Conservation (phyloP, 1,284 basidiomycete genomes). For the Ganoderma sinense region DNA sequence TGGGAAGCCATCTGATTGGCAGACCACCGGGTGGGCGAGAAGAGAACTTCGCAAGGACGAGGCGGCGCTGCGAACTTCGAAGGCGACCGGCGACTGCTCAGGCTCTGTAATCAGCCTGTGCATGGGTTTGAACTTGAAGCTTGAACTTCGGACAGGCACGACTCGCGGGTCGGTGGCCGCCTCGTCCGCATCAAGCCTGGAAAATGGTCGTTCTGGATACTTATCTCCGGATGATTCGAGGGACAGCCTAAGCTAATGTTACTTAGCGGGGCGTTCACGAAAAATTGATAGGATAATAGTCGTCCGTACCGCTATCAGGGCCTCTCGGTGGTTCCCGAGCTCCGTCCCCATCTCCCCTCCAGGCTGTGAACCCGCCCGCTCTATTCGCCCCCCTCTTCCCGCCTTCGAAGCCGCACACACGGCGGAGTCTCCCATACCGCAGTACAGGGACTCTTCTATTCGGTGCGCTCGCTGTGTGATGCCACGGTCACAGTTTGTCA, state of each 20-base stretch:
- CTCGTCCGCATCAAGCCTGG: too few relatives aligned
- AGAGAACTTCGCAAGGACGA: background rate
- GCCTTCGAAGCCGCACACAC: background rate
- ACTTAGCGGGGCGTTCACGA: background rate
- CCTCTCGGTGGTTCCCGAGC: slow-evolving; percentile 1
- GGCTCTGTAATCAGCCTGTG: background rate
- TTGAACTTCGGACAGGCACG: background rate
- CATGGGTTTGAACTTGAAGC: too few relatives aligned
- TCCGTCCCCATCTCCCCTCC: background rate
- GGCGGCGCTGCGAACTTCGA: background rate
- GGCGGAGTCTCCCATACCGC: background rate
- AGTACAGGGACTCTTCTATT: background rate
- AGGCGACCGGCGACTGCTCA: background rate
- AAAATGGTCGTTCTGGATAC: background rate
- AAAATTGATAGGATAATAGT: background rate
- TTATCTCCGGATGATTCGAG: background rate
- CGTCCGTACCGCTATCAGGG: background rate
- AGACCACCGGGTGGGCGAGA: background rate
- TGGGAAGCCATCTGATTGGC: background rate
- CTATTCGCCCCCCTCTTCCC: background rate
- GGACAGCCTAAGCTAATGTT: too few relatives aligned
- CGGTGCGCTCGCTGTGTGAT: background rate
- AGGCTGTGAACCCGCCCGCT: background rate
- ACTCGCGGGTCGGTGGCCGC: background rate
- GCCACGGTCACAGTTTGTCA: background rate